A percentile compares a stretch with the other conserved stretches of the same genome.
phyloP scores from a whole-genome alignment of 441 rosid species.

The Corymbia calophylla region DNA sequence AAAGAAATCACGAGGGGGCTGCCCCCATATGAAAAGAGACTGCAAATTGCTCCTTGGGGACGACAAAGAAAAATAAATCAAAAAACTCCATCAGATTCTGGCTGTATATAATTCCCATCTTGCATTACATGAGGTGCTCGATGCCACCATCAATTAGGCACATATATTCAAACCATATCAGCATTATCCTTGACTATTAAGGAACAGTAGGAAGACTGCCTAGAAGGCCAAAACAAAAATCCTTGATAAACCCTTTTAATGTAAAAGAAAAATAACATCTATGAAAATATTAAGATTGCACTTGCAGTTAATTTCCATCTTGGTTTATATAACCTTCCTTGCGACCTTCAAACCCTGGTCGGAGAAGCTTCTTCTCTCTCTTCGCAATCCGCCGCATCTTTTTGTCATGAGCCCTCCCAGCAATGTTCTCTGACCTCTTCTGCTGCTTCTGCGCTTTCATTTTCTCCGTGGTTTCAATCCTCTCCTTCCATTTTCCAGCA shows the following conservation, averaged over 20 bases:
- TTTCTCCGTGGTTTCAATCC: constrained; percentile 49
- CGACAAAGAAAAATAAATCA: not conserved
- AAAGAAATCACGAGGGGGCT: not conserved
- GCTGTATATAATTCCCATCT: not conserved
- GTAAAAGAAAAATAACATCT: not conserved
- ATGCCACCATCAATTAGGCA: not conserved
- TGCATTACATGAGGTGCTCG: not conserved
- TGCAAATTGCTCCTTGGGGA: not conserved
- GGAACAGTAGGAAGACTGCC: not conserved
- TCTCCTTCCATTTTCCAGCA: constrained; percentile 76
- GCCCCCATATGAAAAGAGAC: not conserved
- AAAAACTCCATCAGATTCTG: not conserved
- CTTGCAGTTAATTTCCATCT: not conserved
- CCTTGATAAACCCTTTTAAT: not conserved
- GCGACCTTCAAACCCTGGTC: constrained; percentile 88
- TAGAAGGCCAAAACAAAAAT: not conserved
- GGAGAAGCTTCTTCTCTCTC: constrained; percentile 77
- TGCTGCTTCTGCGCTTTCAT: constrained; percentile 64
- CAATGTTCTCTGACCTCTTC: constrained; percentile 61
- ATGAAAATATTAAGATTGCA: too few species aligned
- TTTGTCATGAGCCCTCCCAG: constrained; percentile 56
- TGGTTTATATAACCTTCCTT: constrained; percentile 59
- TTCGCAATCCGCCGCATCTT: constrained; percentile 66
- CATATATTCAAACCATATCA: not conserved
- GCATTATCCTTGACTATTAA: not conserved